Evolutionary conservation across 768 basidiomycete genomes (phyloP), one percentile per base, ranked within the genome.

Genomic region (Sarcodon sp.): DNA sequence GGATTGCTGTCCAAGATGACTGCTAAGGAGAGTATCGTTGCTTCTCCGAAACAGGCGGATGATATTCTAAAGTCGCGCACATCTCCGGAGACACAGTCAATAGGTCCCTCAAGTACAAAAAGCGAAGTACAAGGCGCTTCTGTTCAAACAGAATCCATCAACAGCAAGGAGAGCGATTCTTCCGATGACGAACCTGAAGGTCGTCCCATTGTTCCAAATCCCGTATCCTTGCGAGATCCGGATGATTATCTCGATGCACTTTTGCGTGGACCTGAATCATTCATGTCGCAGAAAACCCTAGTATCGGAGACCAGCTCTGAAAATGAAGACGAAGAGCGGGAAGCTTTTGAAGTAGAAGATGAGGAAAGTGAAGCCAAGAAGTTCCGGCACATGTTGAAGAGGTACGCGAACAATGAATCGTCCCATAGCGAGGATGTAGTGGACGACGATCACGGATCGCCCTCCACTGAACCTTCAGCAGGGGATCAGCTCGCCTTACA

Each of bases 271-370:
- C 72, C 75, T 7, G 41, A 44, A n/a, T 44, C 51, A 27, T 54
- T 55, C 4, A 44, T 37, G 11, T 43, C 18, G 34, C 56, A 54
- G 32, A 53, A 27, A 27, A 27, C 4, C 21, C 4, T 27, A 27
- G 53, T 45, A 56, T 63, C 50, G 56, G 58, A 52, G 56, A 66
- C 52, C 10, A 43, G 59, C 8, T 61, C 57, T 34, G 61, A 63
- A 9, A 62, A 72, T 37, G 61, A 70, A 13, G 59, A 63, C 7
- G 65, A 67, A 10, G 65, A 66, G 48, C 71, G 69, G 43, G 67
- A 63, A 12, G 65, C 67, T 35, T 65, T 66, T 12, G 66, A 69
- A 16, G 72, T 71, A 27, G 69, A 71, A 16, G 50, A 63, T n/a
- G 61, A 54, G 11, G 64, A 67, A 4, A 56, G 60, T 15, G 64